These are phyloP conservation scores for Stereocaulon alpinum DNA, from an alignment of 495 filamentous ascomycete genomes.

Conservation along the genomic window DNA sequence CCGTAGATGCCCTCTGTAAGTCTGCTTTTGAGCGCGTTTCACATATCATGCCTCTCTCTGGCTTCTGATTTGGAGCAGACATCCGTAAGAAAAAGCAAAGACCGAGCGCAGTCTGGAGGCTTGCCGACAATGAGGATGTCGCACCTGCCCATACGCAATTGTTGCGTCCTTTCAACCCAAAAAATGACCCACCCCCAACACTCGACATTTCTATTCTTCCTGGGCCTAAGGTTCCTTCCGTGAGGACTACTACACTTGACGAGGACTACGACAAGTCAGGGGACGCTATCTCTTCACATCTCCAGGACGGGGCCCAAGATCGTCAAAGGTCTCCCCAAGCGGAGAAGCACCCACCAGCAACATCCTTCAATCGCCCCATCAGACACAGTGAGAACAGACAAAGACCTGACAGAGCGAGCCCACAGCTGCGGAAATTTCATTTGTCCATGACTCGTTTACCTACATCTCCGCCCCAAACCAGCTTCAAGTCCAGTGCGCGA, in stretches of 20 bases:
- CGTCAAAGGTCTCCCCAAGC: not conserved
- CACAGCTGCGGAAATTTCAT: constrained; percentile 21
- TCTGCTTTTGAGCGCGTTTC: not conserved
- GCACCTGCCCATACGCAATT: not conserved
- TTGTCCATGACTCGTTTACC: constrained; percentile 12
- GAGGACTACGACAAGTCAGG: not conserved
- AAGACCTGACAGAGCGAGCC: not conserved
- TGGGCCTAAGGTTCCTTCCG: constrained; percentile 1
- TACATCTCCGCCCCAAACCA: not conserved
- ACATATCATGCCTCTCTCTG: not conserved
- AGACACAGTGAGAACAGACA: not conserved
- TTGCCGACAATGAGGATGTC: not conserved
- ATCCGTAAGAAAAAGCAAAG: constrained; percentile 16
- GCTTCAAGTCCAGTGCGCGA: constrained; percentile 9
- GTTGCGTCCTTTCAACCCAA: not conserved
- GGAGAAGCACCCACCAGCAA: not conserved
- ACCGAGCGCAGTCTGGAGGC: constrained; percentile 13
- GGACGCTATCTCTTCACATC: not conserved
- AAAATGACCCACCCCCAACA: not conserved
- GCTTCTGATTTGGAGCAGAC: constrained; percentile 7
- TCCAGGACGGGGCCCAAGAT: not conserved
- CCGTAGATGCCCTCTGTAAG: constrained; percentile 47
- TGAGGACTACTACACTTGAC: constrained; percentile 4
- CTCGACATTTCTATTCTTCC: not conserved
- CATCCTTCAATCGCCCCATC: not conserved